Percentiles rank a stretch among this genome's conserved stretches.
Conservation (phyloP, 176 grass and related monocot genomes). For the Aegilops bicornis region DNA sequence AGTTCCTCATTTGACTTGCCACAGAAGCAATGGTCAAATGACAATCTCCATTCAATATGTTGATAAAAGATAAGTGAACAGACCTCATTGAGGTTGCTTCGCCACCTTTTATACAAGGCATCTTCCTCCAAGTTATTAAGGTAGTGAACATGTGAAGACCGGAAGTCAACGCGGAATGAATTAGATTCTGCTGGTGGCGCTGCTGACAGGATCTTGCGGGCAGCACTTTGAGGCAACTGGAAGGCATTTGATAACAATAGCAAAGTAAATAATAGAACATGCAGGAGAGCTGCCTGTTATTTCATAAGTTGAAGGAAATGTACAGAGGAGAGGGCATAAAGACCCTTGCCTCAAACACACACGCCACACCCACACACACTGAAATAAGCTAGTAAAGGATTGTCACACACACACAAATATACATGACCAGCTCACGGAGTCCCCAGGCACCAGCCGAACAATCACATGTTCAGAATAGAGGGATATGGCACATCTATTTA, state of each 20-base stretch:
- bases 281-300: not conserved
- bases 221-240: slow-evolving; percentile 78
- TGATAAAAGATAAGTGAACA: slow-evolving; percentile 29
- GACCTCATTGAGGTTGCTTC: slow-evolving; percentile 96
- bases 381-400: no score
- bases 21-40: slow-evolving; percentile 29
- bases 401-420: no score
- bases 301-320: not conserved
- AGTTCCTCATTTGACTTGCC: slow-evolving; percentile 23
- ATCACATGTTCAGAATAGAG: no score
- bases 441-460: no score
- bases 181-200: slow-evolving; percentile 80
- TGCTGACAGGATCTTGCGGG: slow-evolving; percentile 74
- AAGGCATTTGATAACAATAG: slow-evolving; percentile 35
- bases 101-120: slow-evolving; percentile 84
- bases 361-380: no score
- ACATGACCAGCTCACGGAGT: no score
- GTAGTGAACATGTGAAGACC: slow-evolving; percentile 84
- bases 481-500: no score
- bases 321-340: not conserved
- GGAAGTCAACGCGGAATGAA: slow-evolving; percentile 88
- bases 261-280: not conserved
- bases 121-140: slow-evolving; percentile 99
- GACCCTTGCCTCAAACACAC: not conserved
- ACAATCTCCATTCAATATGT: slow-evolving; percentile 6